phyloP scores from a whole-genome alignment of 352 stramenopile genomes.

The Blastocystis hominis region DNA sequence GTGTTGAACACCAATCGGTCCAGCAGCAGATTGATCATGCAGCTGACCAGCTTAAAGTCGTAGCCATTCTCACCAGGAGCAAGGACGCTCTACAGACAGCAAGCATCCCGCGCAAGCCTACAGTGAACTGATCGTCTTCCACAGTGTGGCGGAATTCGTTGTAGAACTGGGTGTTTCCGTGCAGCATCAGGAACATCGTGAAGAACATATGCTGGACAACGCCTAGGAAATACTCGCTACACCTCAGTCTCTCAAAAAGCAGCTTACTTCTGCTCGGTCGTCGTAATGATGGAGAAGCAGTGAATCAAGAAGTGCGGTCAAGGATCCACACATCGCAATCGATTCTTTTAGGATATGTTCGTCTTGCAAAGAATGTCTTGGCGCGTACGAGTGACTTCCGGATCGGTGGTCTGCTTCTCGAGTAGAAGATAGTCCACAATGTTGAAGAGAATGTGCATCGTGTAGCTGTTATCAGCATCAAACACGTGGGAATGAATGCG shows the following conservation, averaged over 20 bases:
- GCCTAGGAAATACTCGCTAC: conserved; percentile 19
- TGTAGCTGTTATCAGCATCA: neutral
- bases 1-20: conserved; percentile 21
- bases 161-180: conserved; percentile 13
- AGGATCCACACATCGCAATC: neutral
- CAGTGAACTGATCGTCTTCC: conserved; percentile 43
- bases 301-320: conserved; percentile 46
- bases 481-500: neutral
- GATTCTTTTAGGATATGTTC: conserved; percentile 22
- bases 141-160: conserved; percentile 44
- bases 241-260: neutral
- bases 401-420: neutral
- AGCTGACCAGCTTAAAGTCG: neutral
- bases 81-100: neutral
- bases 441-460: conserved; percentile 25
- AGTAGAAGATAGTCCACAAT: conserved; percentile 42
- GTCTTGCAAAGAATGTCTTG: conserved; percentile 41
- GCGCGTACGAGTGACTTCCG: neutral
- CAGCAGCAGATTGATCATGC: conserved; percentile 4
- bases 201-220: conserved; percentile 45
- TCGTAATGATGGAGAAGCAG: conserved; percentile 41
- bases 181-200: conserved; percentile 48
- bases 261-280: neutral
- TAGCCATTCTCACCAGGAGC: neutral
- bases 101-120: neutral